Conservation (phyloP, 1,284 basidiomycete species). For the Kwoniella shivajii region DNA sequence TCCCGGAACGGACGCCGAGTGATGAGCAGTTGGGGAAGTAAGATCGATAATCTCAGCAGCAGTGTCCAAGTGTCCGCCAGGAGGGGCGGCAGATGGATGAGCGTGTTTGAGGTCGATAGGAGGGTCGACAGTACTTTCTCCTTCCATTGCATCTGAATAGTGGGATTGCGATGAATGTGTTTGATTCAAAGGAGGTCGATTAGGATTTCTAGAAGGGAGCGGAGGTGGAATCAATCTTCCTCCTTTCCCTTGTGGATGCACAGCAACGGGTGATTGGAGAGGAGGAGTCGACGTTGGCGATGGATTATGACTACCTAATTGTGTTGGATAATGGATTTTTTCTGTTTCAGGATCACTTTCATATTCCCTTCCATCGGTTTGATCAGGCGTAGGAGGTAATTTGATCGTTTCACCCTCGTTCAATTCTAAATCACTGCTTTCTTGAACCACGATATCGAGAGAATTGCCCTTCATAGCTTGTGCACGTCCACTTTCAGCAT, state of each 20-base stretch:
- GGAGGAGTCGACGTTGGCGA: slow-evolving; percentile 6
- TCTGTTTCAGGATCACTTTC: slow-evolving; percentile 48
- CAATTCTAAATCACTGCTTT: slow-evolving; percentile 25
- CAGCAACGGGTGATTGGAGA: background rate
- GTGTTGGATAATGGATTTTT: slow-evolving; percentile 19
- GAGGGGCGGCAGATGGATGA: background rate
- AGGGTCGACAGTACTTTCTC: slow-evolving; percentile 4
- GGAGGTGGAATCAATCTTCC: slow-evolving; percentile 7
- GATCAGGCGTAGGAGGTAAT: slow-evolving; percentile 56
- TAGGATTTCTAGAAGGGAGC: slow-evolving; percentile 14
- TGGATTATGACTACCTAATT: slow-evolving; percentile 16
- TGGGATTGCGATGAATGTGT: slow-evolving; percentile 26
- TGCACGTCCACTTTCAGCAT: slow-evolving; percentile 59
- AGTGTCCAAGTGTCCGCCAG: too few species aligned
- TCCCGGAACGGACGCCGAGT: background rate
- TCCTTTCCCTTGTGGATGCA: background rate
- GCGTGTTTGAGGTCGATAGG: background rate
- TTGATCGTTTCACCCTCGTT: slow-evolving; percentile 55
- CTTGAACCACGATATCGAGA: slow-evolving; percentile 43
- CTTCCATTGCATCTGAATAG: slow-evolving; percentile 23
- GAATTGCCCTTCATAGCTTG: slow-evolving; percentile 52
- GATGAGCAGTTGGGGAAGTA: background rate
- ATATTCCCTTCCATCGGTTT: slow-evolving; percentile 48
- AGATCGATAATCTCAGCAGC: too few species aligned
- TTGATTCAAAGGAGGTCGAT: slow-evolving; percentile 15